These are phyloP conservation scores for Ceratonia siliqua DNA, from an alignment of 306 rosid genomes.

Conservation along the genomic window DNA sequence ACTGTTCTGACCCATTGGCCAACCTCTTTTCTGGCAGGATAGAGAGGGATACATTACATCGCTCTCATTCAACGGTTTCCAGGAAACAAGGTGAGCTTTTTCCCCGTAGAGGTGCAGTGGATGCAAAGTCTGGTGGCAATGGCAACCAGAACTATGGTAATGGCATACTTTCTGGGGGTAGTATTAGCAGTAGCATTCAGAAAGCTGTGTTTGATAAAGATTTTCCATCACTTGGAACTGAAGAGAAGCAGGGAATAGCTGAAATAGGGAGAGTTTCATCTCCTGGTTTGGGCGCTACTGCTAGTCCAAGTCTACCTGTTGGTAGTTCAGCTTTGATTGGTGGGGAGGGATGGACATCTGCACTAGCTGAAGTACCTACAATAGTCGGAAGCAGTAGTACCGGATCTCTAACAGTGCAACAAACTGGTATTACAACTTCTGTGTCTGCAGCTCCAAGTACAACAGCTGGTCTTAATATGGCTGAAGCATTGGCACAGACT, in stretches of 20 bases:
- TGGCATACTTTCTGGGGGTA: conserved; percentile 61
- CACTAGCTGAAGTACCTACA: conserved; percentile 82
- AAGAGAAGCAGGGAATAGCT: conserved; percentile 70
- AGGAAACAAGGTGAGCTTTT: conserved; percentile 69
- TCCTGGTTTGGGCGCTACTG: conserved; percentile 74
- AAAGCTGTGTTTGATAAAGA: conserved; percentile 91
- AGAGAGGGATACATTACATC: conserved; percentile 79
- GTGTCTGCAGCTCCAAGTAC: conserved; percentile 53
- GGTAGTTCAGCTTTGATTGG: conserved; percentile 83
- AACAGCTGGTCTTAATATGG: conserved; percentile 88
- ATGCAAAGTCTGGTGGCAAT: conserved; percentile 54
- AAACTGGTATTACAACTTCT: conserved; percentile 50
- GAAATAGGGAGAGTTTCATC: conserved; percentile 85
- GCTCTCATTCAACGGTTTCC: conserved; percentile 84
- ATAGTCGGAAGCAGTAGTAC: conserved; percentile 64
- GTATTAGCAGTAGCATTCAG: conserved; percentile 57
- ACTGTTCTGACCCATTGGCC: conserved; percentile 66
- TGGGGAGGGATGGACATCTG: conserved; percentile 97
- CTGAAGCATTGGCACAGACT: conserved; percentile 90
- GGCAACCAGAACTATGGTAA: conserved; percentile 54
- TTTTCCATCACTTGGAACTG: conserved; percentile 93
- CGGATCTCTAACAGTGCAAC: conserved; percentile 64
- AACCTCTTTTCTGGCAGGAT: conserved; percentile 60
- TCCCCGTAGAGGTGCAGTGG: conserved; percentile 53
- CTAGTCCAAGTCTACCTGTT: conserved; percentile 79